A percentile compares a stretch with the other conserved stretches of the same genome.
These are phyloP conservation scores for Trichophyton benhamiae DNA, from an alignment of 2,329 filamentous ascomycete genomes.

Conservation along the genomic window DNA sequence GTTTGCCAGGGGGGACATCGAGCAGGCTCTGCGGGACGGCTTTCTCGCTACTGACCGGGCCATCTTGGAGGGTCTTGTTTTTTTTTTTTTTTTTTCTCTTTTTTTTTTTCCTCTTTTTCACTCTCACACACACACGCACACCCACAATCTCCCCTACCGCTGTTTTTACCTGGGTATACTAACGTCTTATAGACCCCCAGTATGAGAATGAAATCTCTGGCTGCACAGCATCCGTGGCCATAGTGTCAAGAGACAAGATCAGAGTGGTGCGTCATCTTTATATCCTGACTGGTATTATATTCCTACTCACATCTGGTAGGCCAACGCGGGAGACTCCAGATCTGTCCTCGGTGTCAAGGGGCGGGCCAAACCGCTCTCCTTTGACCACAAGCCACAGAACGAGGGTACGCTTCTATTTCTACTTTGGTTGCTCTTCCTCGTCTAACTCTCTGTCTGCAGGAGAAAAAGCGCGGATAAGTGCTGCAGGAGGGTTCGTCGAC, in stretches of 20 bases:
- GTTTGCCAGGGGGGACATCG: conserved; percentile 81
- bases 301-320: conserved; percentile 43
- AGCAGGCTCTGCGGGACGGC: conserved; percentile 92
- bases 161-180: background rate
- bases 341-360: conserved; percentile 93
- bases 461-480: conserved; percentile 91
- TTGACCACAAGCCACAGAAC: conserved; percentile 97
- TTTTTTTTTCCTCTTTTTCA: background rate
- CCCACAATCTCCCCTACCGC: background rate
- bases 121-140: no score
- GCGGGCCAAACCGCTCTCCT: conserved; percentile 92
- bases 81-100: conserved; percentile 7
- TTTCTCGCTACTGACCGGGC: conserved; percentile 93
- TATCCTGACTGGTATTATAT: conserved; percentile 9
- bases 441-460: conserved; percentile 37
- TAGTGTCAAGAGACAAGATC: conserved; percentile 84
- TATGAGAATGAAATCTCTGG: conserved; percentile 98
- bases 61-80: conserved; percentile 72
- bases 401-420: conserved; percentile 51
- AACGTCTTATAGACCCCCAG: conserved; percentile 58
- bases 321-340: conserved; percentile 92
- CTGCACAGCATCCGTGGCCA: conserved; percentile 84
- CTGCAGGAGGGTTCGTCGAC: conserved; percentile 93
- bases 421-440: conserved; percentile 9
- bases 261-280: conserved; percentile 62